Conservation (phyloP, 2,329 filamentous ascomycete genomes). For the Nemania abortiva region DNA sequence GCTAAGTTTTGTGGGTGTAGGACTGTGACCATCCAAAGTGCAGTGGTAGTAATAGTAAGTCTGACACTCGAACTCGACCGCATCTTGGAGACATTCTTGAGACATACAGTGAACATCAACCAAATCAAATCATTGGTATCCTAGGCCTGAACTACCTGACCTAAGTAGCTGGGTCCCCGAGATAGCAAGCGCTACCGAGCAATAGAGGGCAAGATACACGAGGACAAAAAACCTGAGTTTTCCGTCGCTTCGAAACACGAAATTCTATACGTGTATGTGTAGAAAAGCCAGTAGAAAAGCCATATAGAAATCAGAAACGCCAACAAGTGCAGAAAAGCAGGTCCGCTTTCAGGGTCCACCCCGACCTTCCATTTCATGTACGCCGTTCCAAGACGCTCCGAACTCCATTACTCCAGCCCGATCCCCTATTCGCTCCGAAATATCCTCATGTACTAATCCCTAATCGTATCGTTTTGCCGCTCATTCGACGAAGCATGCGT, state of each 20-base stretch:
- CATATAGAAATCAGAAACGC: conserved; percentile 30
- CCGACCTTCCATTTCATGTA: neutral
- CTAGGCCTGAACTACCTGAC: neutral
- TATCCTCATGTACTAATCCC: conserved; percentile 31
- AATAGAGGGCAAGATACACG: neutral
- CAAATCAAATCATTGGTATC: neutral
- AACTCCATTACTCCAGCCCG: conserved; percentile 14
- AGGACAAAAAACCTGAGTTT: conserved; percentile 4
- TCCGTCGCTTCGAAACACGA: conserved; percentile 30
- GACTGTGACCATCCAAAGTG: neutral
- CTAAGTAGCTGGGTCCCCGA: neutral
- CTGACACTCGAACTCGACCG: neutral
- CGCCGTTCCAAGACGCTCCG: neutral
- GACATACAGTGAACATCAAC: neutral
- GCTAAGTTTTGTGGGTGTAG: neutral
- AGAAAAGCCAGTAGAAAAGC: conserved; percentile 37
- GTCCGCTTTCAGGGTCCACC: neutral
- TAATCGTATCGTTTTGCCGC: neutral
- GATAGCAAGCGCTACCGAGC: neutral
- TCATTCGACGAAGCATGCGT: conserved; percentile 1
- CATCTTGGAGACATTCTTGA: neutral
- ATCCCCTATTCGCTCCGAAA: conserved; percentile 20
- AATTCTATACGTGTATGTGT: conserved; percentile 34
- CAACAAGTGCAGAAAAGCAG: conserved; percentile 24
- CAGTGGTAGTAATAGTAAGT: neutral